These are phyloP conservation scores for Botryosphaeria dothidea DNA, from an alignment of 2,329 filamentous ascomycete genomes.

Conservation along the genomic window DNA sequence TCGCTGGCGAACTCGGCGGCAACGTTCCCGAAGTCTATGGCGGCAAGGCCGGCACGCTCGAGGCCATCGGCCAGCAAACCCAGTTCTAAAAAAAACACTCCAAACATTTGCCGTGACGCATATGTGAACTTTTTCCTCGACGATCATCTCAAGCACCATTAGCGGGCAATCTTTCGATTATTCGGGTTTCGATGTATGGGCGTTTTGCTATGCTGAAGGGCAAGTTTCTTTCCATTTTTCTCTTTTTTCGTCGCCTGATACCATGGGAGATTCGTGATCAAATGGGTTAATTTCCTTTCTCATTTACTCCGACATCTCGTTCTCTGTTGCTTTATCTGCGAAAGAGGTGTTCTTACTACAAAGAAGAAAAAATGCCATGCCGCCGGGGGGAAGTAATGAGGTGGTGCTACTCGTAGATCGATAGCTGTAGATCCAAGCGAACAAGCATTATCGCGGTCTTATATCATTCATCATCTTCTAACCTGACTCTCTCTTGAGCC, in stretches of 20 bases:
- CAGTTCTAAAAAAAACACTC: neutral
- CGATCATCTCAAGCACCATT: neutral
- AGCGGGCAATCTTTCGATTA: neutral
- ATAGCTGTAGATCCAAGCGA: neutral
- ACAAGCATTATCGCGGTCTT: neutral
- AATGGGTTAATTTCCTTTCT: neutral
- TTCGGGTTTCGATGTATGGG: neutral
- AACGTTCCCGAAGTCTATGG: conserved; percentile 77
- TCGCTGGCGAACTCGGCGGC: conserved; percentile 66
- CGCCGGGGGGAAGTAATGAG: neutral
- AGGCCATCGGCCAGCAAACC: conserved; percentile 37
- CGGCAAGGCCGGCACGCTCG: conserved; percentile 63
- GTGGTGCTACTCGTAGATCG: neutral
- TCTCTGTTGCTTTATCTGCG: neutral
- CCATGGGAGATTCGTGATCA: conserved; percentile 1
- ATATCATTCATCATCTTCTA: neutral
- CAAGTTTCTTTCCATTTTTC: neutral
- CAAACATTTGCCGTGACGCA: neutral
- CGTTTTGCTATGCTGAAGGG: too few species aligned
- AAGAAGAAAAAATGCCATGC: too few species aligned
- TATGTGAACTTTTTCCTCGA: neutral
- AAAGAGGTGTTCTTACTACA: neutral
- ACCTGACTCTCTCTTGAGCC: too few species aligned
- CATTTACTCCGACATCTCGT: neutral
- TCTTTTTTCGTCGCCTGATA: neutral